Percentiles rank a stretch among this genome's conserved stretches.
phyloP scores from a whole-genome alignment of 2,329 filamentous ascomycete genomes.

The Penicillium digitatum region DNA sequence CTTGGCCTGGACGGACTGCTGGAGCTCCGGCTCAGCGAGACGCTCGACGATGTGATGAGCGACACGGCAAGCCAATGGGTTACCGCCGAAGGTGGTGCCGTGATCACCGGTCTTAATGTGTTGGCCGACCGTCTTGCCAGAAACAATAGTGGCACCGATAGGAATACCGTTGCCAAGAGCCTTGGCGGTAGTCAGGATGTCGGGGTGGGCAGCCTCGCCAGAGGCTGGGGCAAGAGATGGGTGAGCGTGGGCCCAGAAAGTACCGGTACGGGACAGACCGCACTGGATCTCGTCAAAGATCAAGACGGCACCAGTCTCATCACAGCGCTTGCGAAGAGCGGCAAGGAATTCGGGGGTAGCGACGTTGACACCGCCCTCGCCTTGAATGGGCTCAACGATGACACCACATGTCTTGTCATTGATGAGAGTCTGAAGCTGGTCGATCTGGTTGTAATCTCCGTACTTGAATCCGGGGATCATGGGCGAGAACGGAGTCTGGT shows the following conservation, averaged over 20 bases:
- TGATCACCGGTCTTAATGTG: slow-evolving; percentile 75
- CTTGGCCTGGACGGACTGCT: slow-evolving; percentile 66
- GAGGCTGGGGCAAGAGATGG: slow-evolving; percentile 53
- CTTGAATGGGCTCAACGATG: slow-evolving; percentile 95
- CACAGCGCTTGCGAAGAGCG: slow-evolving; percentile 78
- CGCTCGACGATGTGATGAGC: slow-evolving; percentile 81
- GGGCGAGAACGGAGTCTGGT: slow-evolving; percentile 88
- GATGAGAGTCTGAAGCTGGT: slow-evolving; percentile 66
- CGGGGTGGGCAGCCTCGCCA: slow-evolving; percentile 72
- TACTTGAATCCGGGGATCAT: slow-evolving; percentile 94
- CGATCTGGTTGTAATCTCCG: slow-evolving; percentile 78
- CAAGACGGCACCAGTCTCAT: slow-evolving; percentile 79
- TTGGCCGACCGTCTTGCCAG: slow-evolving; percentile 60
- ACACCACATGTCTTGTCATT: slow-evolving; percentile 87
- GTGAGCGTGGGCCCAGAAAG: slow-evolving; percentile 79
- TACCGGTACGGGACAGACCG: slow-evolving; percentile 80
- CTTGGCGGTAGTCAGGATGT: slow-evolving; percentile 91
- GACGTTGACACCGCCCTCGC: slow-evolving; percentile 86
- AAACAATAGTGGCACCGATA: slow-evolving; percentile 75
- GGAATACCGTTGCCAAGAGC: slow-evolving; percentile 95
- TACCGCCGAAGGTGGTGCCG: slow-evolving; percentile 90
- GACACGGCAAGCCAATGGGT: slow-evolving; percentile 77
- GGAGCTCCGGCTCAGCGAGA: slow-evolving; percentile 67
- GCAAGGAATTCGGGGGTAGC: slow-evolving; percentile 78
- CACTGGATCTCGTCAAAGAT: slow-evolving; percentile 98